These are phyloP conservation scores for Ogataea parapolymorpha DNA, from an alignment of 805 yeast species.

Conservation along the genomic window DNA sequence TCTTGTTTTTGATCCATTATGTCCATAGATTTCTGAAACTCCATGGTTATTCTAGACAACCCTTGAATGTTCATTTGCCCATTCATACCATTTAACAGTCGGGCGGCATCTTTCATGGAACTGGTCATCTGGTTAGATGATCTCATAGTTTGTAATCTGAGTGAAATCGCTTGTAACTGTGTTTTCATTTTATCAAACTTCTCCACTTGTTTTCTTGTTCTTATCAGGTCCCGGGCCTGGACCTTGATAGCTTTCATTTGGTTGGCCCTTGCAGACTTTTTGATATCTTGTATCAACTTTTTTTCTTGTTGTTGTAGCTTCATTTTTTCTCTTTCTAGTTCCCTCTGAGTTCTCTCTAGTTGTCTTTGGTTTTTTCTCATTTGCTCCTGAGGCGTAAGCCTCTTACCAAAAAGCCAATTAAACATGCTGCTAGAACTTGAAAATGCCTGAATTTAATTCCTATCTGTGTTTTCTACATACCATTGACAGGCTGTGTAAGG, in stretches of 20 bases:
- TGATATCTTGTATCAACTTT: slow-evolving; percentile 79
- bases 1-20: slow-evolving; percentile 98
- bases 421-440: slow-evolving; percentile 39
- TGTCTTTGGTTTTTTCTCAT: slow-evolving; percentile 95
- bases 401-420: slow-evolving; percentile 96
- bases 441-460: too few species aligned
- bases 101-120: slow-evolving; percentile 92
- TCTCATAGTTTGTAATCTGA: slow-evolving; percentile 88
- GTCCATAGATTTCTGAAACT: slow-evolving; percentile 90
- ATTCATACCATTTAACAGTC: slow-evolving; percentile 82
- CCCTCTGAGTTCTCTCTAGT: slow-evolving; percentile 90
- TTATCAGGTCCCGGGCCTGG: slow-evolving; percentile 90
- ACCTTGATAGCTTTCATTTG: slow-evolving; percentile 88
- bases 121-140: slow-evolving; percentile 93
- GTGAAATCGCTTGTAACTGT: slow-evolving; percentile 89
- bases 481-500: too few species aligned
- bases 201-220: slow-evolving; percentile 78
- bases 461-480: too few species aligned
- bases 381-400: slow-evolving; percentile 90
- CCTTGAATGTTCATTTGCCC: slow-evolving; percentile 84
- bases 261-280: slow-evolving; percentile 86
- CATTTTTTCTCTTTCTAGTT: slow-evolving; percentile 79
- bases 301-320: slow-evolving; percentile 91
- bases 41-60: slow-evolving; percentile 85
- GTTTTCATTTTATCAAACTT: slow-evolving; percentile 94